Base-by-base conservation (phyloP, 306 rosid species). In the Trichosanthes cucumerina region DNA sequence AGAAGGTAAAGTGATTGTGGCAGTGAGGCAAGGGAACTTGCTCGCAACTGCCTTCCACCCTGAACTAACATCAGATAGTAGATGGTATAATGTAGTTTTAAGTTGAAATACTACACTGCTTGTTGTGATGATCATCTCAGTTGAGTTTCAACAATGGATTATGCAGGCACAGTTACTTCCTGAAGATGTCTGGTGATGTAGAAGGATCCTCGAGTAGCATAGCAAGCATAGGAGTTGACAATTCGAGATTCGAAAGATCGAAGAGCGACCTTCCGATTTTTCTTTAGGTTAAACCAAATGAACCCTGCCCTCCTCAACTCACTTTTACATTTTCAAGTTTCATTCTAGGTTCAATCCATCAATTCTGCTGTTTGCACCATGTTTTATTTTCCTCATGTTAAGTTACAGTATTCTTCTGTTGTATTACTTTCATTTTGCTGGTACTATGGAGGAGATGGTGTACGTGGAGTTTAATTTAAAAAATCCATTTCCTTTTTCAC, bases 41-140 rank as follows among this genome's bases (percentile, higher is more conserved):
- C 88, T 92, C 24, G 99, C 80, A 3, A 95, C 99, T 47, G 99
- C 97, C 78, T 95, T 95, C 78, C 99, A 95, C 86, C 99, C 99
- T 73, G 99, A 95, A 87, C 82, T 95, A 84, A 92, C 99, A 23
- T 91, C 99, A 47, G 99, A 95, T 79, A 86, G 89, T 73, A 86
- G 99, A 86, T 95, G 99, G 99, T 95, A 88, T 65, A 11, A 19
- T 64, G 57, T 14, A 39, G 64, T 28, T 59, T 80, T 79, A 70
- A 43, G 58, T 58, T 50, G 5, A 23, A 74, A 31, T 50, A 28
- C 46, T 0, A 26, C 39, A 13, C 7, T 10, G 11, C 62, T 10
- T 78, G 26, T 54, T 43, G 8, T 49, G 47, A 24, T 33, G 65
- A 36, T 56, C n/a, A 59, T 53, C 49, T 59, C 80, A 28, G 69